phyloP scores from a whole-genome alignment of 495 filamentous ascomycete genomes.

The Lophiostoma macrostomum region DNA sequence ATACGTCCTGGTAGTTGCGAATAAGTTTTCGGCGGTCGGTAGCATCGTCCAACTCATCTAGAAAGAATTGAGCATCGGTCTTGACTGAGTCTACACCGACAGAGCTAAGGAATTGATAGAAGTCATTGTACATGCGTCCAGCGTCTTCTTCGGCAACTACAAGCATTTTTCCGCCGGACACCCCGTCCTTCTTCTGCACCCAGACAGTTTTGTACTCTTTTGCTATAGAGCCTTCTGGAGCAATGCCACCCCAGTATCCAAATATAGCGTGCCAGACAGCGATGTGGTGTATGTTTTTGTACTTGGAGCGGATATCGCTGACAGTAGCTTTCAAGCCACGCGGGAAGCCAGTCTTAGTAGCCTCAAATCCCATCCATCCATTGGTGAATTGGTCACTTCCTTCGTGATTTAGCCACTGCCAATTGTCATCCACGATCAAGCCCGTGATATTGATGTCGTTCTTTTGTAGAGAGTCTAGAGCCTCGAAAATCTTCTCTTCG shows the following conservation, averaged over 20 bases:
- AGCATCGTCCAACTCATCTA: conserved; percentile 71
- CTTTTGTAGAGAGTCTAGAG: conserved; percentile 66
- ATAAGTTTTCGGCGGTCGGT: conserved; percentile 65
- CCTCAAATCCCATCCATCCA: conserved; percentile 73
- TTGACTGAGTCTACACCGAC: conserved; percentile 80
- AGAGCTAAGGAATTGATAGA: conserved; percentile 73
- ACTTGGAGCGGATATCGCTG: conserved; percentile 61
- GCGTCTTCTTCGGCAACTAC: conserved; percentile 74
- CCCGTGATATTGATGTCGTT: conserved; percentile 62
- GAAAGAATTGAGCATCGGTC: conserved; percentile 82
- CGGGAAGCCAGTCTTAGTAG: conserved; percentile 76
- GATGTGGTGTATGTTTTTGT: conserved; percentile 75
- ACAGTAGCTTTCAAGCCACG: conserved; percentile 69
- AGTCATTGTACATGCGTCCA: conserved; percentile 78
- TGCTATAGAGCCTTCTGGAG: conserved; percentile 66
- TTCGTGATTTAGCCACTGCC: conserved; percentile 68
- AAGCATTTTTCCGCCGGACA: conserved; percentile 61
- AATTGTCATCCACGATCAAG: conserved; percentile 67
- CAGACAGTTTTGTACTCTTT: conserved; percentile 72
- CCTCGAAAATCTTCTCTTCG: conserved; percentile 72
- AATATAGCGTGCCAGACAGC: conserved; percentile 96
- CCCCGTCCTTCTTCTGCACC: conserved; percentile 55
- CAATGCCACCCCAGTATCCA: conserved; percentile 92
- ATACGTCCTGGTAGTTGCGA: conserved; percentile 77
- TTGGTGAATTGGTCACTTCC: conserved; percentile 50